Evolutionary conservation across 345 rosid genomes (phyloP), one percentile per base, ranked within the genome.

Genomic region (Mangifera indica): DNA sequence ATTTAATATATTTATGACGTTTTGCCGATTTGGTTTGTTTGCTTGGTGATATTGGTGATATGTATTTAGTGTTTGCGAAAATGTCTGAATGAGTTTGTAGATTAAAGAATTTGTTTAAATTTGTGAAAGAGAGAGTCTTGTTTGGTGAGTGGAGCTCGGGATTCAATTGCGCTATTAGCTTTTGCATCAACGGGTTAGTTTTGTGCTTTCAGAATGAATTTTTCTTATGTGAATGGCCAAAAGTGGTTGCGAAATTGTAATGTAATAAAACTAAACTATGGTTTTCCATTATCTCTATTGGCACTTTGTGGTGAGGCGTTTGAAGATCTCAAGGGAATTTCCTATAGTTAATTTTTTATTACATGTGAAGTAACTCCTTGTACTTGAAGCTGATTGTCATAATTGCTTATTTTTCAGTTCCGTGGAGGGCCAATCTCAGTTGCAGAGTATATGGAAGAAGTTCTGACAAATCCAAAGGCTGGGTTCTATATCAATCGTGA

Each of bases 371-470:
- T 14, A 81, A 40, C 46, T 67, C 34, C 34, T 71, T 40, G 22
- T 25, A 20, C 40, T 25, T 65, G 74, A 66, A 20, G 45, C 22
- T 69, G 70, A 76, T 66, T 29, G 48, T 62, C n/a, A 14, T 70
- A 59, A 4, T 62, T 70, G 20, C 26, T 80, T 58, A 32, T 58
- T 78, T 78, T 79, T 1, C 74, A 92, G 98, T 92, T 91, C 78
- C 89, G 96, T 9, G 96, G 97, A 52, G 98, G 99, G 18, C 98
- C 98, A 58, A 89, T 95, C 78, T 84, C 96, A 18, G 88, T 92
- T 68, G 99, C 96, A 7, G 97, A 89, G 78, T 95, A 91, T 57
- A 95, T 89, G 98, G 98, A 89, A 71, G 99, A 92, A 79, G 99
- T 95, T 74, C 78, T 95, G 82, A 95, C 93, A 12, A 95, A 95